These are phyloP conservation scores for Seiridium cupressi DNA, from an alignment of 2,329 filamentous ascomycete species.

Conservation along the genomic window DNA sequence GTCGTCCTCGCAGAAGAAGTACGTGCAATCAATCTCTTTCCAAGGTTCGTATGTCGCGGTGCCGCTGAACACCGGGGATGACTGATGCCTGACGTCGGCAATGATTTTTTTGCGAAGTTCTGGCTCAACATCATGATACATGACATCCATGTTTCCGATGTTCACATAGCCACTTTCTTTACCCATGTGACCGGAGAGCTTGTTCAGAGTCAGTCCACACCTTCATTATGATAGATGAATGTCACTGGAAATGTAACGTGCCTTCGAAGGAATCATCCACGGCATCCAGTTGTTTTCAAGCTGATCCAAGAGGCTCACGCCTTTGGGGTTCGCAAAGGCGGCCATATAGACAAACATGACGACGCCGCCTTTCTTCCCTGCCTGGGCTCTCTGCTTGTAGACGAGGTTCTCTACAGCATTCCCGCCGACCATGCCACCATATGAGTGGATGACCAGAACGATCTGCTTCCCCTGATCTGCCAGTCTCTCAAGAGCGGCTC, in stretches of 20 bases:
- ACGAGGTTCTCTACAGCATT: conserved; percentile 32
- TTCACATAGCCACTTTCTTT: conserved; percentile 12
- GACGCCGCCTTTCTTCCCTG: conserved; percentile 32
- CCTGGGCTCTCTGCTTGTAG: conserved; percentile 24
- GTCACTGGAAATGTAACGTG: neutral
- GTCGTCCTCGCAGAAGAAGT: conserved; percentile 17
- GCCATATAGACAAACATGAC: conserved; percentile 26
- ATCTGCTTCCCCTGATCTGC: conserved; percentile 35
- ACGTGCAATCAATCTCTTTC: conserved; percentile 18
- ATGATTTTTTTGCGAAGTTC: conserved; percentile 12
- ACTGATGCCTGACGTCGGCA: conserved; percentile 15
- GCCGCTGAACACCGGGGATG: conserved; percentile 15
- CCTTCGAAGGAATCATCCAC: conserved; percentile 16
- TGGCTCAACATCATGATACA: conserved; percentile 18
- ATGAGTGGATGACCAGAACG: conserved; percentile 40
- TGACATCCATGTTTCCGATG: conserved; percentile 12
- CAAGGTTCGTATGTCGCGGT: conserved; percentile 18
- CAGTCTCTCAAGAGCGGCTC: conserved; percentile 23
- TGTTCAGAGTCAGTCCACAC: neutral
- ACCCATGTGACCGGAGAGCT: neutral
- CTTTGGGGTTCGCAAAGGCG: conserved; percentile 21
- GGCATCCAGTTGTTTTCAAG: conserved; percentile 19
- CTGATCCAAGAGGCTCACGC: conserved; percentile 16
- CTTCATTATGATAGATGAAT: neutral
- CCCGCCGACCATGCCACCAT: conserved; percentile 37